A percentile compares a stretch with the other conserved stretches of the same genome.
These are phyloP conservation scores for Colletotrichum abscissum DNA, from an alignment of 2,329 filamentous ascomycete genomes.

Conservation along the genomic window DNA sequence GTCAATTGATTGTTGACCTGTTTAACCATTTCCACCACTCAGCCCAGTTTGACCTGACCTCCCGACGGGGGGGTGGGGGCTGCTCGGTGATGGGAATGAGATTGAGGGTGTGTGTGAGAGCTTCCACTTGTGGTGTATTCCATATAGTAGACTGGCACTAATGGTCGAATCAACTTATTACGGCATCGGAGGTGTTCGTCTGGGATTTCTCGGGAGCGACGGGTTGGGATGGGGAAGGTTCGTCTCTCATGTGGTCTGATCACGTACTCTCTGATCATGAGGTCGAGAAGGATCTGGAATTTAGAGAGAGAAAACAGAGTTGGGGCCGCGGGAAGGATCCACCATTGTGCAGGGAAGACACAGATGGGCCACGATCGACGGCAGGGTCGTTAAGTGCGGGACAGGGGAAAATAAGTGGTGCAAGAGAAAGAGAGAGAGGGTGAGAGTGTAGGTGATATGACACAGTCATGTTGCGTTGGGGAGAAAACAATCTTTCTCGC, in stretches of 20 bases:
- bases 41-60: too few relatives aligned
- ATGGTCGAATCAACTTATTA: neutral
- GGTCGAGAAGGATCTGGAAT: conserved; percentile 16
- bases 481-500: neutral
- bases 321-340: neutral
- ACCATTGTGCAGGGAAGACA: conserved; percentile 6
- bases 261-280: neutral
- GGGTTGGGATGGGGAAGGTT: conserved; percentile 1
- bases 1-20: too few relatives aligned
- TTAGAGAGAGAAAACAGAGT: neutral
- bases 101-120: too few relatives aligned
- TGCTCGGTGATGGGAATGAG: too few relatives aligned
- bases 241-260: conserved; percentile 22
- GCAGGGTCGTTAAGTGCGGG: conserved; percentile 4
- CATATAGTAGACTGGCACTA: neutral
- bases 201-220: neutral
- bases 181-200: neutral
- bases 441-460: conserved; percentile 13
- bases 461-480: neutral
- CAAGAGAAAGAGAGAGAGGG: too few relatives aligned
- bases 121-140: too few relatives aligned
- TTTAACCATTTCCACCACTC: too few relatives aligned
- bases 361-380: conserved; percentile 19
- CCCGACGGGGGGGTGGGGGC: too few relatives aligned
- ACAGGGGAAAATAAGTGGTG: neutral